A percentile compares a stretch with the other conserved stretches of the same genome.
These are phyloP conservation scores for Barnettozyma wickerhamii DNA, from an alignment of 805 yeast genomes.

Conservation along the genomic window DNA sequence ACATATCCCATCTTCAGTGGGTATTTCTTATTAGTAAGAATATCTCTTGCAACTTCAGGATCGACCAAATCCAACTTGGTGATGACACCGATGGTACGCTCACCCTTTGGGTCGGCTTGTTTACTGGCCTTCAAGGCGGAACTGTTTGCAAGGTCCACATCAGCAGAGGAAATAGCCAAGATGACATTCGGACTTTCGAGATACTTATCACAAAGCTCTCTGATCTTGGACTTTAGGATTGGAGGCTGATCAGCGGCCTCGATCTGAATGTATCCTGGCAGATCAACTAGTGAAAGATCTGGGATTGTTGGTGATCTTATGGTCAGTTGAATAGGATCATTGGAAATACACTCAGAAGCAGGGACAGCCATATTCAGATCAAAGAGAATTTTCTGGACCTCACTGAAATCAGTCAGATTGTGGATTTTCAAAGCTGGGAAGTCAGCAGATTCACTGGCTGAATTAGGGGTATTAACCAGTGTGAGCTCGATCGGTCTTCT, in stretches of 20 bases:
- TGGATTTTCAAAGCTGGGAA: conserved; percentile 85
- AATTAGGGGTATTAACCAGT: conserved; percentile 75
- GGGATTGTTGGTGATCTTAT: conserved; percentile 89
- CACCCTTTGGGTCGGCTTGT: conserved; percentile 87
- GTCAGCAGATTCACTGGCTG: conserved; percentile 84
- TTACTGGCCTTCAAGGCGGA: conserved; percentile 91
- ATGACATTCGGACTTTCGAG: conserved; percentile 90
- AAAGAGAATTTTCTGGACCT: conserved; percentile 79
- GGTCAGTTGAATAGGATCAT: conserved; percentile 90
- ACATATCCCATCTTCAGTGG: conserved; percentile 96
- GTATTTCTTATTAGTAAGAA: conserved; percentile 73
- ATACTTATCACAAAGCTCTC: conserved; percentile 77
- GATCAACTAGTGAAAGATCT: conserved; percentile 87
- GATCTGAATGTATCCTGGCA: conserved; percentile 96
- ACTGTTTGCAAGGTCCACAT: conserved; percentile 95
- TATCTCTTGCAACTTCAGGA: conserved; percentile 62
- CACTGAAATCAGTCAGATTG: conserved; percentile 80
- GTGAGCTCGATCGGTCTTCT: conserved; percentile 96
- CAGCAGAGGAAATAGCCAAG: conserved; percentile 94
- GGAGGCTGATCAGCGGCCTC: conserved; percentile 96
- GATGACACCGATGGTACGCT: conserved; percentile 93
- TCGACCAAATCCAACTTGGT: conserved; percentile 91
- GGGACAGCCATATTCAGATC: conserved; percentile 95
- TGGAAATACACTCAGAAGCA: conserved; percentile 76
- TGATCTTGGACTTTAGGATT: conserved; percentile 73